Conservation (phyloP, 1,139 yeast species). For the Kurtzmaniella quercitrusa region DNA sequence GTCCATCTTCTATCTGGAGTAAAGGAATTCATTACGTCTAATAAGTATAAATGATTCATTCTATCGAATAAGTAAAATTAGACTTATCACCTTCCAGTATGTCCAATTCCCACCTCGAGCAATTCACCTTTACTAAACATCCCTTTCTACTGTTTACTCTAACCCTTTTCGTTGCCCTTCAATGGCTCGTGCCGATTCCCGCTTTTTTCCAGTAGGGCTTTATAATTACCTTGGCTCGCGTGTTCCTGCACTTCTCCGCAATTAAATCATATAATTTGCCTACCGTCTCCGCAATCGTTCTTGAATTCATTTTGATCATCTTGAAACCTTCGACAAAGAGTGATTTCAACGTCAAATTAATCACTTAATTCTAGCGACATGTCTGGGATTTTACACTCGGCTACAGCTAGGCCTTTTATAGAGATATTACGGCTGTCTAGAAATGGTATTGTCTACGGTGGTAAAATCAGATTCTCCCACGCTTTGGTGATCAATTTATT, state of each 20-base stretch:
- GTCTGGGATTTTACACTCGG: slow-evolving; percentile 6
- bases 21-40: too few species aligned
- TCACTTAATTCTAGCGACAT: background rate
- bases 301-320: background rate
- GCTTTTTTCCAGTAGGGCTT: background rate
- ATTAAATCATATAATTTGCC: background rate
- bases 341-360: too few species aligned
- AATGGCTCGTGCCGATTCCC: too few species aligned
- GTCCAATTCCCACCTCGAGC: too few species aligned
- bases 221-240: background rate
- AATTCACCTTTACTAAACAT: too few species aligned
- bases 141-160: too few species aligned
- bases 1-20: too few species aligned
- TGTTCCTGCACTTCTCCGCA: background rate
- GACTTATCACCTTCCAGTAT: too few species aligned
- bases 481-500: slow-evolving; percentile 61
- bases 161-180: too few species aligned
- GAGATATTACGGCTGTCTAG: slow-evolving; percentile 39
- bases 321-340: too few species aligned
- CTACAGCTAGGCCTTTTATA: slow-evolving; percentile 28
- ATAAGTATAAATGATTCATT: too few species aligned
- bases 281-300: background rate
- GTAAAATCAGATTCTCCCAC: slow-evolving; percentile 69
- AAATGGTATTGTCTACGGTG: slow-evolving; percentile 67
- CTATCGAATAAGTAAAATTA: too few species aligned